Evolutionary conservation across 805 yeast genomes (phyloP).

Genomic region (Teunomyces gatunensis): DNA sequence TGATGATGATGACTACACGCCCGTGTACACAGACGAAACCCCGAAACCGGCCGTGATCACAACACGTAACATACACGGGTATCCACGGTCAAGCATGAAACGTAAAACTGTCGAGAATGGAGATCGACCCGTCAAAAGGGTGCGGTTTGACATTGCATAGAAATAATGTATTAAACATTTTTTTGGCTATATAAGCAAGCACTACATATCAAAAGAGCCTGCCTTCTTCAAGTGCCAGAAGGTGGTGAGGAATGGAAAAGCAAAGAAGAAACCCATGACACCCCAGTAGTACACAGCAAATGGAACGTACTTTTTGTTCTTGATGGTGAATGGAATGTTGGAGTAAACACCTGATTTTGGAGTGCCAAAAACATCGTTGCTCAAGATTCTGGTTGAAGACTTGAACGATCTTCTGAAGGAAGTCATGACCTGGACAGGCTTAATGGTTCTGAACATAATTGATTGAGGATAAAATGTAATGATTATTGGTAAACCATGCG

Average conservation of each 20-base stretch:
- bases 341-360: slow-evolving; percentile 71
- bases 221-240: slow-evolving; percentile 86
- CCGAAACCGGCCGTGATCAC: neutral
- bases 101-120: slow-evolving; percentile 3
- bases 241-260: slow-evolving; percentile 72
- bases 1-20: slow-evolving; percentile 12
- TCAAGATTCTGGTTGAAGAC: slow-evolving; percentile 38
- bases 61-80: neutral
- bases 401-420: slow-evolving; percentile 41
- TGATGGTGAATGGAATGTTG: slow-evolving; percentile 92
- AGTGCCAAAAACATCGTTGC: slow-evolving; percentile 32
- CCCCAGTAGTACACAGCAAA: slow-evolving; percentile 80
- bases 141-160: slow-evolving; percentile 25
- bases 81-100: slow-evolving; percentile 6
- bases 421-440: slow-evolving; percentile 14
- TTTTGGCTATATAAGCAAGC: neutral
- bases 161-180: neutral
- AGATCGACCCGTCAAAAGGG: slow-evolving; percentile 19
- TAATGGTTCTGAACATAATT: slow-evolving; percentile 14
- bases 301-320: slow-evolving; percentile 82
- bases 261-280: slow-evolving; percentile 48
- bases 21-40: slow-evolving; percentile 3
- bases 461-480: neutral
- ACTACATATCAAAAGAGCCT: slow-evolving; percentile 40
- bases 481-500: too few species aligned